Percentiles rank a stretch among this genome's conserved stretches.
Evolutionary conservation across 441 rosid genomes (phyloP).

Genomic region (Erodium texanum): DNA sequence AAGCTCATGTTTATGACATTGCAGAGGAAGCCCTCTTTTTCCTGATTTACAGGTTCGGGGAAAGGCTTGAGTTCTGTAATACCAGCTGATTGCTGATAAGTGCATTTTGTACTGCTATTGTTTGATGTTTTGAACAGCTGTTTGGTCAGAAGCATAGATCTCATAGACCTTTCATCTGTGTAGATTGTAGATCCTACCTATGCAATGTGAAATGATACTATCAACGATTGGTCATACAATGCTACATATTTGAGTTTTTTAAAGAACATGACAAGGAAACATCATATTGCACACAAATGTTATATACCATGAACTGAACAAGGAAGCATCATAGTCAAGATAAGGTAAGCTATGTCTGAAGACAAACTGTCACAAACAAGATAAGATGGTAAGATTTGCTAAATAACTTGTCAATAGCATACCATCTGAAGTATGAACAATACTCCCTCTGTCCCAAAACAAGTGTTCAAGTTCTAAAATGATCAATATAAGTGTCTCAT

Average conservation of each 20-base stretch:
- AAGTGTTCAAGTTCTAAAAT: too few species aligned
- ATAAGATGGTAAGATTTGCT: neutral
- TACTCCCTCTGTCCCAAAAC: too few species aligned
- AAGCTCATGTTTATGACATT: constrained; percentile 72
- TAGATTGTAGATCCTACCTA: neutral
- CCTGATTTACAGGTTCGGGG: constrained; percentile 46
- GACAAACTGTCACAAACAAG: neutral
- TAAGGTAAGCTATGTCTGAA: neutral
- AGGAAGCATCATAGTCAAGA: too few species aligned
- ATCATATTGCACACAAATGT: neutral
- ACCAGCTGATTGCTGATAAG: constrained; percentile 12
- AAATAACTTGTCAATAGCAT: neutral
- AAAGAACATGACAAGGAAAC: neutral
- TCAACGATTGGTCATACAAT: neutral
- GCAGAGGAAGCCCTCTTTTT: constrained; percentile 63
- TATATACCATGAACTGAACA: too few species aligned
- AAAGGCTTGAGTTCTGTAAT: constrained; percentile 42
- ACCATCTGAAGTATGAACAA: neutral
- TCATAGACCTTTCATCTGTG: neutral
- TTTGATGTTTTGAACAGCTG: neutral
- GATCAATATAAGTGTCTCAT: too few species aligned
- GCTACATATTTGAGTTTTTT: too few species aligned
- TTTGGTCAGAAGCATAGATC: neutral
- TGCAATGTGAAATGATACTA: neutral
- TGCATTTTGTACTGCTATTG: neutral